Evolutionary conservation across 108 stramenopile genomes (phyloP).

Genomic region (Nitzschia palea): DNA sequence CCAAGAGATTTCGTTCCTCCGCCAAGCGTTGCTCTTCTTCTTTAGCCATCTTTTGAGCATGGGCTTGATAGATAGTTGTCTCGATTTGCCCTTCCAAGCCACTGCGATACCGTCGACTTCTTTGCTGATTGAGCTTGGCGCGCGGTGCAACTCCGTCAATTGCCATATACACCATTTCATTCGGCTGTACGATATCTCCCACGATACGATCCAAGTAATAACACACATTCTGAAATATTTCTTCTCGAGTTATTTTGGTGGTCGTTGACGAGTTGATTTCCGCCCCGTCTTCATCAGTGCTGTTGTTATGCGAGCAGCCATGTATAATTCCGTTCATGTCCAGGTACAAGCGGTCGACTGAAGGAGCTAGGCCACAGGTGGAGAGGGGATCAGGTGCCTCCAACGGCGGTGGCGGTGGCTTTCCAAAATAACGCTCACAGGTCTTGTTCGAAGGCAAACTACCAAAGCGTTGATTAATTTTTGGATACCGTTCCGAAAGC

Average conservation of each 20-base stretch:
- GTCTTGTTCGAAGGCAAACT: conserved; percentile 64
- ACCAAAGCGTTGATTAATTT: conserved; percentile 94
- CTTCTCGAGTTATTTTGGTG: conserved; percentile 46
- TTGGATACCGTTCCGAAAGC: conserved; percentile 96
- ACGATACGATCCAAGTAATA: conserved; percentile 92
- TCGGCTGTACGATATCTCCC: conserved; percentile 86
- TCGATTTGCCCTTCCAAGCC: conserved; percentile 88
- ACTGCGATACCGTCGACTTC: conserved; percentile 91
- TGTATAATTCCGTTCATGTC: conserved; percentile 99
- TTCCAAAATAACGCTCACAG: conserved; percentile 36
- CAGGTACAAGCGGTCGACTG: conserved; percentile 94
- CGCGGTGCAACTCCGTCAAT: conserved; percentile 99
- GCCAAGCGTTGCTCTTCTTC: conserved; percentile 29
- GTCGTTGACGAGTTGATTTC: conserved; percentile 1
- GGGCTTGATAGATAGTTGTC: conserved; percentile 66
- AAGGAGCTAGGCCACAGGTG: conserved; percentile 59
- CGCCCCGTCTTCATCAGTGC: conserved; percentile 46
- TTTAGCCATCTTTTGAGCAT: conserved; percentile 56
- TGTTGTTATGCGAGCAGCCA: conserved; percentile 93
- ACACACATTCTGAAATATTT: conserved; percentile 81
- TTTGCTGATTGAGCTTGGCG: conserved; percentile 99
- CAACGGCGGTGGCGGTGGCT: conserved; percentile 19
- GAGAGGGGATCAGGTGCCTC: conserved; percentile 49
- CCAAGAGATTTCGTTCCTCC: conserved; percentile 6
- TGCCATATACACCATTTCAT: conserved; percentile 91